Conservation (phyloP, 371 early-diverging fungal species). For the Fennellomyces sp. region DNA sequence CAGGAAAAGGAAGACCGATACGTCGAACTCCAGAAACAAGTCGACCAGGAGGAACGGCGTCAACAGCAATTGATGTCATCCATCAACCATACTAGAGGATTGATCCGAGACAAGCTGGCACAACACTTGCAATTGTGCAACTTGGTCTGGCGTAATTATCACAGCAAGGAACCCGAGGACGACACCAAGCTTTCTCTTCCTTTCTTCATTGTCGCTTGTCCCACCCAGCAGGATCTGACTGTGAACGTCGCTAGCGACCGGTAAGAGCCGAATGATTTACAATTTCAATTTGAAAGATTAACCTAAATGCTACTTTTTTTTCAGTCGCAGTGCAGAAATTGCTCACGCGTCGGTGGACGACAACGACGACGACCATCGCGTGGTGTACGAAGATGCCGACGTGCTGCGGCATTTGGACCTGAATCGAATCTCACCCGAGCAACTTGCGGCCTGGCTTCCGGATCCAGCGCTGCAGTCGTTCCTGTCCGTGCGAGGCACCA, state of each 20-base stretch:
- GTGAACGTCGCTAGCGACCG: conserved; percentile 5
- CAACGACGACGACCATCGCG: conserved; percentile 2
- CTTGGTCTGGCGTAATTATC: conserved; percentile 15
- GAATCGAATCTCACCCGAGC: conserved; percentile 14
- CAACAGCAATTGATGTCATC: conserved; percentile 12
- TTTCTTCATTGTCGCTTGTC: conserved; percentile 16
- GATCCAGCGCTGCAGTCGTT: conserved; percentile 18
- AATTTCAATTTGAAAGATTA: too few species aligned
- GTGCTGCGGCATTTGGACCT: conserved; percentile 9
- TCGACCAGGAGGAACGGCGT: conserved; percentile 21
- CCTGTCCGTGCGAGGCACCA: conserved; percentile 4
- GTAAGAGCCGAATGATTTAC: conserved; percentile 3
- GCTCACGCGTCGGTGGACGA: conserved; percentile 5
- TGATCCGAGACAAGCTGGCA: conserved; percentile 17
- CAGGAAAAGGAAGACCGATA: conserved; percentile 1
- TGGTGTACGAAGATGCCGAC: conserved; percentile 15
- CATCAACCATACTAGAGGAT: conserved; percentile 7
- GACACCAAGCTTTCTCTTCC: conserved; percentile 9
- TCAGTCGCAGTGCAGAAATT: conserved; percentile 10
- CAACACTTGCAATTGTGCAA: conserved; percentile 21
- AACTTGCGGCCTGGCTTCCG: conserved; percentile 17
- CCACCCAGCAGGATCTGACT: conserved; percentile 2
- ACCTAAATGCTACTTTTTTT: too few species aligned
- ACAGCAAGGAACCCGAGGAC: not conserved
- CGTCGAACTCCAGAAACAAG: conserved; percentile 6